Base-by-base conservation (phyloP, 2,329 filamentous ascomycete species). In the Kalaharituber pfeilii region DNA sequence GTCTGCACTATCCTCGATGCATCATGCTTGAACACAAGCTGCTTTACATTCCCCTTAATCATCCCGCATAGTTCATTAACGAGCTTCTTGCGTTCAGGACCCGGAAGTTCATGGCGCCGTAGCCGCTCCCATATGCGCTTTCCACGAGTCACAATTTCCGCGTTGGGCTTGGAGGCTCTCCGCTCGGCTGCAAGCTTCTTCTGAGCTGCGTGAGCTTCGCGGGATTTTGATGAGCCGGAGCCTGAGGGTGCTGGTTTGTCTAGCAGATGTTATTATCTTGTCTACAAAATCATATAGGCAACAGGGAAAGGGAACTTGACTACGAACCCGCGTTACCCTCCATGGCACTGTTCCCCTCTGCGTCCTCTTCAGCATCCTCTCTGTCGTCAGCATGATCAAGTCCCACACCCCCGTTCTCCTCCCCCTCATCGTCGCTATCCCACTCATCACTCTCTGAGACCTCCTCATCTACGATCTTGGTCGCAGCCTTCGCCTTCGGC, bases 11-110 rank as follows among this genome's bases (percentile, higher is more conserved):
- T 87, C 62, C 91, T 79, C n/a, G 94, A 89, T 30, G 87, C 86
- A 67, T 98, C 91, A 69, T 98, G 91, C 77, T 98, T 98, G 71
- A 98, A 84, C 20, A 95, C 89, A 62, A 96, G 94, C 59, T 96
- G 91, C 69, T 86, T 86, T 64, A 96, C 84, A 55, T 84, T 80
- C 52, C 88, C 89, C 24, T 85, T 91, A 64, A 95, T 84, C 65
- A 98, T 94, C 55, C 77, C 75, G 68, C 94, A 96, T 25, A 98
- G 76, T 72, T 98, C 89, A 57, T 81, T 78, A 49, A 96, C 84
- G 39, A 98, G 77, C 67, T 82, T 76, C 68, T 89, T 82, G 59
- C 91, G 79, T 72, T 98, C 88, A 36, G 93, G 85, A 64, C 82
- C 80, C 39, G 87, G 84, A 1, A 98, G 86, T 64, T 95, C 86